Base-by-base conservation (phyloP, 768 basidiomycete genomes). In the Tulasnella sp. region DNA sequence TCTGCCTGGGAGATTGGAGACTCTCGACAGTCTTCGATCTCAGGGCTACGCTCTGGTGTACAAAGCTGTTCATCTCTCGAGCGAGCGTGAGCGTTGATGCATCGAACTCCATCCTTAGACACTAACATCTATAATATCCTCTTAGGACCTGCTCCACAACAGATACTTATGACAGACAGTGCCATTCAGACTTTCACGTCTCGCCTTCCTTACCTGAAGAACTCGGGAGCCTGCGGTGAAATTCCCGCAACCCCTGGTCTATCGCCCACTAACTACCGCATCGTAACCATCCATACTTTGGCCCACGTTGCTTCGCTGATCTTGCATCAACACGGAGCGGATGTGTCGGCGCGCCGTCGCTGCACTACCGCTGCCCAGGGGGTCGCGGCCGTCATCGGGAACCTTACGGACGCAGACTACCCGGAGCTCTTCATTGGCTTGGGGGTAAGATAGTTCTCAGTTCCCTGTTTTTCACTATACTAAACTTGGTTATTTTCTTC, bases 271-370 rank as follows among this genome's bases (percentile, higher is more conserved):
- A 81, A 81, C 73, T 40, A 58, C 31, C 80, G 72, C n/a, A 62
- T 81, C 19, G 80, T 76, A 0, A 72, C 75, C 62, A 74, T 81
- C 36, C 79, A 80, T 38, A 81, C 80, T 12, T 74, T 81, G 10
- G 79, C 73, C 16, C 58, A 74, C 44, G 48, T 71, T 31, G 80
- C 80, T 2, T 81, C 74, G 6, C 74, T 81, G 8, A n/a, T 27
- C n/a, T 56, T 81, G 36, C 78, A 81, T 36, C 46, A 81, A 56
- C 68, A 78, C 40, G 40, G 58, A 52, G 42, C 31, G 44, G 77
- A 78, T 36, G 16, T 21, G 36, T 27, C 38, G n/a, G 40, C 77
- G 24, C 62, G 68, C 38, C 31, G 42, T 52, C 77, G 77, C 21
- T 78, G 68, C 62, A 78, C 18, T 14, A 48, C 52, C 6, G 62